Evolutionary conservation across 192 early-diverging fungal species (phyloP).

Genomic region (Coemansia biformis): DNA sequence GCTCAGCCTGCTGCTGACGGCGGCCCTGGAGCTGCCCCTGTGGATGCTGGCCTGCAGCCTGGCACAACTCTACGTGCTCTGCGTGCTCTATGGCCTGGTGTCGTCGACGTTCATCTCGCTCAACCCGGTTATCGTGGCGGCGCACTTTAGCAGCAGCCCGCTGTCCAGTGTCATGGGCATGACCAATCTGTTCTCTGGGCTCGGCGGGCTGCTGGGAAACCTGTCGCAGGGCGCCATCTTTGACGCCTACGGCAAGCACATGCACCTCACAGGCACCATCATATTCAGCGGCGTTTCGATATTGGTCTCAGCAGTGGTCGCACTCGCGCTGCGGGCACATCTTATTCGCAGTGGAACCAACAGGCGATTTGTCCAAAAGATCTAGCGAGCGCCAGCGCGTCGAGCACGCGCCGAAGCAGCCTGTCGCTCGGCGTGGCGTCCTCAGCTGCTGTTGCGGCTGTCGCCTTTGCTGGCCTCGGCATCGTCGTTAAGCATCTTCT

Average conservation of each 20-base stretch:
- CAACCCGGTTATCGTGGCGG: conserved; percentile 29
- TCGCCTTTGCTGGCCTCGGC: too few species aligned
- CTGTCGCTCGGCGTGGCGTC: too few species aligned
- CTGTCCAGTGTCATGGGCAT: conserved; percentile 28
- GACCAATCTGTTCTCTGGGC: conserved; percentile 10
- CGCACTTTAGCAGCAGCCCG: conserved; percentile 4
- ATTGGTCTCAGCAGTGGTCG: conserved; percentile 14
- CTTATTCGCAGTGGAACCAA: conserved; percentile 7
- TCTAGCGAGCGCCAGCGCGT: too few species aligned
- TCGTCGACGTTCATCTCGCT: conserved; percentile 34
- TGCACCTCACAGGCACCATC: conserved; percentile 29
- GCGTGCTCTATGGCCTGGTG: conserved; percentile 30
- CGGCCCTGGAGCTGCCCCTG: conserved; percentile 19
- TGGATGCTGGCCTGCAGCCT: conserved; percentile 27
- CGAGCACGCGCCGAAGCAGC: too few species aligned
- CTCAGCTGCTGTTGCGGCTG: background rate
- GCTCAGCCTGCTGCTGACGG: conserved; percentile 13
- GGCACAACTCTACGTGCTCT: conserved; percentile 22
- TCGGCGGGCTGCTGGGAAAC: conserved; percentile 23
- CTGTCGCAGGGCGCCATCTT: conserved; percentile 24
- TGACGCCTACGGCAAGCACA: conserved; percentile 21
- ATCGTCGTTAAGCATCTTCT: too few species aligned
- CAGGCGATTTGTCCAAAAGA: conserved; percentile 10
- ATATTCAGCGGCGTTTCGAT: conserved; percentile 33
- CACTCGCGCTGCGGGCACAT: conserved; percentile 18